A percentile compares a stretch with the other conserved stretches of the same genome.
phyloP scores from a whole-genome alignment of 306 rosid genomes.

The Lathyrus oleraceus region DNA sequence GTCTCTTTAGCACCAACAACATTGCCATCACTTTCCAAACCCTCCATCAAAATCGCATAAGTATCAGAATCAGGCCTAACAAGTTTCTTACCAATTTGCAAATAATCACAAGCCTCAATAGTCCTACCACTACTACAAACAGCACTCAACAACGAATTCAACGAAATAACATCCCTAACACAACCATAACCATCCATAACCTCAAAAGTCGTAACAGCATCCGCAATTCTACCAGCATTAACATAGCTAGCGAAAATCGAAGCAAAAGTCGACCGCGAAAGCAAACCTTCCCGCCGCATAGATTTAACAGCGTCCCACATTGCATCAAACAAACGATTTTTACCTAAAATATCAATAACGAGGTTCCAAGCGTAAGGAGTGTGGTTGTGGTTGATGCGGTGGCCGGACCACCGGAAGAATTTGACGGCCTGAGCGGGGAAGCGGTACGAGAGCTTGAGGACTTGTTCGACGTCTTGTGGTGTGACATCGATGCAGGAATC shows the following conservation, averaged over 20 bases:
- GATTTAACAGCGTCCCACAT: slow-evolving; percentile 78
- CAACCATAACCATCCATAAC: slow-evolving; percentile 56
- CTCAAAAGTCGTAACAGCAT: slow-evolving; percentile 56
- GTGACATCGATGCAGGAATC: slow-evolving; percentile 40
- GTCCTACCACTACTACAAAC: slow-evolving; percentile 59
- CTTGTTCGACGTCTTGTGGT: slow-evolving; percentile 56
- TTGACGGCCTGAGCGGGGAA: slow-evolving; percentile 60
- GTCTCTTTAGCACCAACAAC: slow-evolving; percentile 50
- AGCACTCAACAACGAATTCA: slow-evolving; percentile 66
- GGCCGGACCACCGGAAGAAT: slow-evolving; percentile 75
- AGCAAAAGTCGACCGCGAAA: slow-evolving; percentile 64
- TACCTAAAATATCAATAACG: slow-evolving; percentile 62
- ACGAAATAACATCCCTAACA: slow-evolving; percentile 48
- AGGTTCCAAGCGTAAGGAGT: slow-evolving; percentile 74
- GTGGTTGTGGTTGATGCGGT: slow-evolving; percentile 52
- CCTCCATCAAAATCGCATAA: slow-evolving; percentile 69
- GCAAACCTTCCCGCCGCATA: slow-evolving; percentile 44
- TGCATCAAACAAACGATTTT: slow-evolving; percentile 55
- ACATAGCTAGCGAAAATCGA: slow-evolving; percentile 64
- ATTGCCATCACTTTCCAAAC: slow-evolving; percentile 59
- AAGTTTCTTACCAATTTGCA: slow-evolving; percentile 45
- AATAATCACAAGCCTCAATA: slow-evolving; percentile 48
- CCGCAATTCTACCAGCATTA: slow-evolving; percentile 38
- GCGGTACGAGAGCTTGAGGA: slow-evolving; percentile 60
- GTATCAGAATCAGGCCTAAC: slow-evolving; percentile 56